Evolutionary conservation across 441 rosid genomes (phyloP).

Genomic region (Gossypium schwendimanii): DNA sequence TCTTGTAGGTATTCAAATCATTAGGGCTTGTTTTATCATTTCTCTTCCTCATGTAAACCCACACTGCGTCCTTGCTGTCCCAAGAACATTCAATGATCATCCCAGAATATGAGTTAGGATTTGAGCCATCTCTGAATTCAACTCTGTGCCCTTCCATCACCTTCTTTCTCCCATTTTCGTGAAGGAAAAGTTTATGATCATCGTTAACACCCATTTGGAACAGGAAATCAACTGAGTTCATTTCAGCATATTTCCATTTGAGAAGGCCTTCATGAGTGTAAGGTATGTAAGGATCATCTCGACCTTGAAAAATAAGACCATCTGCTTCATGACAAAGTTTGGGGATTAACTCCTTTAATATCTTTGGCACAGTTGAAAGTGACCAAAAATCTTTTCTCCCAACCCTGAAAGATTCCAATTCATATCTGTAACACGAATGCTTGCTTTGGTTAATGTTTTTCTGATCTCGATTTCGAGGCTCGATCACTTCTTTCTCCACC

Average conservation of each 20-base stretch:
- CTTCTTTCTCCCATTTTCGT: slow-evolving; percentile 14
- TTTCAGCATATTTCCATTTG: slow-evolving; percentile 91
- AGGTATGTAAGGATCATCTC: slow-evolving; percentile 96
- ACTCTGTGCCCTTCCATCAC: slow-evolving; percentile 72
- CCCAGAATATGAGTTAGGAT: neutral
- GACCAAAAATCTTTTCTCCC: slow-evolving; percentile 94
- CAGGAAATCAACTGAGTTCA: slow-evolving; percentile 93
- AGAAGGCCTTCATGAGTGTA: slow-evolving; percentile 90
- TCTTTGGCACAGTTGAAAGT: slow-evolving; percentile 72
- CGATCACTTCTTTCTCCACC: slow-evolving; percentile 90
- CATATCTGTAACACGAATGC: slow-evolving; percentile 72
- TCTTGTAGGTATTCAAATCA: slow-evolving; percentile 74
- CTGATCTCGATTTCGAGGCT: slow-evolving; percentile 82
- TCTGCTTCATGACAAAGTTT: slow-evolving; percentile 94
- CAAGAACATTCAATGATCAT: slow-evolving; percentile 43
- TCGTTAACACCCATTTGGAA: slow-evolving; percentile 85
- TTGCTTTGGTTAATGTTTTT: slow-evolving; percentile 53
- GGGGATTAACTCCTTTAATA: slow-evolving; percentile 84
- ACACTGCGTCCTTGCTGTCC: slow-evolving; percentile 49
- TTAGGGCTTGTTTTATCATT: slow-evolving; percentile 76
- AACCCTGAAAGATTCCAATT: slow-evolving; percentile 90
- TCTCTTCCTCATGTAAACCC: slow-evolving; percentile 79
- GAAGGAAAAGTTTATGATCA: neutral
- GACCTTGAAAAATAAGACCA: slow-evolving; percentile 96
- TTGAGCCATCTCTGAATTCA: slow-evolving; percentile 21